Base-by-base conservation (phyloP, 345 rosid species). In the Carallia pectinifolia region DNA sequence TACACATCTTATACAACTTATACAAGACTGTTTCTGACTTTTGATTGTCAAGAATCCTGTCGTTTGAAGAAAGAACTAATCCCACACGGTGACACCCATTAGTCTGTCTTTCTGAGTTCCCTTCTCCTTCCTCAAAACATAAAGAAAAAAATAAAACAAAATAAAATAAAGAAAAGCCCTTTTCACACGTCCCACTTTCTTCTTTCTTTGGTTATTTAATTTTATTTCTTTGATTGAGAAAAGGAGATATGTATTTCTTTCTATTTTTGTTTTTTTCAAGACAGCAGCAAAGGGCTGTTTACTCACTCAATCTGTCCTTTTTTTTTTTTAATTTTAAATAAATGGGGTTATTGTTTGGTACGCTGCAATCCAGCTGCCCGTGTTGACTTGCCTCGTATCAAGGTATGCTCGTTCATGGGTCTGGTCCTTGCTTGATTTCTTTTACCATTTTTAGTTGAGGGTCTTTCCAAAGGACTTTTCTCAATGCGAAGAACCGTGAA, bases 311-410 rank as follows among this genome's bases (percentile, higher is more conserved):
- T 10, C 23, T 6, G 29, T 27, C 5, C 17, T 7, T 39, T 54
- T 62, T 18, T 19, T 55, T 19, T 56, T 53, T 44, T 27, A 7
- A n/a, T 23, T 23, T 23, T 23, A 23, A 18, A 18, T n/a, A 58
- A 50, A 73, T 36, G 64, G 56, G 71, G 59, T 78, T 72, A 31
- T 71, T 65, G 82, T 81, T 84, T 81, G 89, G 82, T 85, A 79
- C 82, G 77, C 85, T 79, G 81, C 67, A 82, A 69, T 78, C 84
- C 84, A 84, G 88, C 87, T 86, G 88, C 85, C 81, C 71, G 53
- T 54, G 40, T 84, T 82, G 86, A 81, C 85, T 75, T 69, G 82
- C 65, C 62, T 66, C 44, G 10, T 77, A 78, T 76, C 83, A 80
- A 79, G 85, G 81, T 64, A 50, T 59, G 76, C 87, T 85, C 81